These are phyloP conservation scores for Lipomyces lipofer DNA, from an alignment of 805 yeast genomes.

Conservation along the genomic window DNA sequence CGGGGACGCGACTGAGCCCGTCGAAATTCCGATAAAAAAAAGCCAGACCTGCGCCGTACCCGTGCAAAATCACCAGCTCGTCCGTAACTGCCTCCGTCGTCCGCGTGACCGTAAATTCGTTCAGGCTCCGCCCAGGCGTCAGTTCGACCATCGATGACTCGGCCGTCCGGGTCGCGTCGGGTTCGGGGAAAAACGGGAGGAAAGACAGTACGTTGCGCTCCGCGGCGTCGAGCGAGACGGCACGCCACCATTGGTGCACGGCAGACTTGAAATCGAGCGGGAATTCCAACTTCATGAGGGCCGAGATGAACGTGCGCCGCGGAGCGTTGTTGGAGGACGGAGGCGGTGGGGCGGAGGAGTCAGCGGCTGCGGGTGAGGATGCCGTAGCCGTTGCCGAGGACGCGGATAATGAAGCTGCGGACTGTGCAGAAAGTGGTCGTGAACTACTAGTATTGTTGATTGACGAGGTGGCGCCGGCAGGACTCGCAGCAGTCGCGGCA, in stretches of 20 bases:
- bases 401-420: neutral
- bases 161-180: constrained; percentile 34
- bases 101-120: constrained; percentile 64
- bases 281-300: constrained; percentile 31
- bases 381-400: neutral
- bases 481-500: neutral
- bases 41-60: constrained; percentile 90
- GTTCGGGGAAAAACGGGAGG: constrained; percentile 50
- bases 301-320: constrained; percentile 17
- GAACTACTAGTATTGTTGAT: no score
- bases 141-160: constrained; percentile 56
- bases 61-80: constrained; percentile 75
- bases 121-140: constrained; percentile 54
- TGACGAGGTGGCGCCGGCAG: no score
- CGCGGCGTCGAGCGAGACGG: constrained; percentile 41
- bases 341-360: neutral
- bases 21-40: constrained; percentile 73
- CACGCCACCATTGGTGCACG: constrained; percentile 47
- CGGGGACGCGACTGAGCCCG: constrained; percentile 42
- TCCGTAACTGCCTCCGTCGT: constrained; percentile 40
- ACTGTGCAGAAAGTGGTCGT: no score
- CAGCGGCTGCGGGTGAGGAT: neutral
- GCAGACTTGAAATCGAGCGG: constrained; percentile 45
- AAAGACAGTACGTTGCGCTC: constrained; percentile 55
- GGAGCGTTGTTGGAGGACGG: constrained; percentile 5